Conservation (phyloP, 2,329 filamentous ascomycete genomes). For the Colletotrichum sp. region DNA sequence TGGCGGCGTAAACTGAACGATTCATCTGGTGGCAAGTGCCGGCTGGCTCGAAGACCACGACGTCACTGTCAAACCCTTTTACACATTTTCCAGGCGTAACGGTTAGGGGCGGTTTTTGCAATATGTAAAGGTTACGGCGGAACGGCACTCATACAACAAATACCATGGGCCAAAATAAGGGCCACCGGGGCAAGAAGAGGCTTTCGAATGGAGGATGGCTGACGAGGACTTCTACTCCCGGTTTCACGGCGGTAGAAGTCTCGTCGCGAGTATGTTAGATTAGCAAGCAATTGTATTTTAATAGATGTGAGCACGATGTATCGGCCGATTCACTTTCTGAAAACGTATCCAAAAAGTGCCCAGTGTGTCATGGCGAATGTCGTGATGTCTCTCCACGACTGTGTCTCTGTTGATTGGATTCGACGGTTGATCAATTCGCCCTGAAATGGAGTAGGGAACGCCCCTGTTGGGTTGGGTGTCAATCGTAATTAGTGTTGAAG, state of each 20-base stretch:
- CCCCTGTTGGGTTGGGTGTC: slow-evolving; percentile 1
- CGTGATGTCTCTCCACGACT: not conserved
- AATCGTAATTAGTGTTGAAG: not conserved
- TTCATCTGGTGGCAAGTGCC: not conserved
- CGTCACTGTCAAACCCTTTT: not conserved
- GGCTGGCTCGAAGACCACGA: not conserved
- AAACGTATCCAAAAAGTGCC: not conserved
- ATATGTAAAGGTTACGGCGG: slow-evolving; percentile 25
- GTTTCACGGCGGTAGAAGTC: not conserved
- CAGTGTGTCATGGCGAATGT: not conserved
- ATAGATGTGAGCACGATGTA: slow-evolving; percentile 39
- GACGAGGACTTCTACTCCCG: not conserved
- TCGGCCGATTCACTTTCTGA: not conserved
- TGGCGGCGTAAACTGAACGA: slow-evolving; percentile 1
- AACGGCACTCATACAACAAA: slow-evolving; percentile 25
- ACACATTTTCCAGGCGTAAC: slow-evolving; percentile 18
- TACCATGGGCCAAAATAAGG: slow-evolving; percentile 26
- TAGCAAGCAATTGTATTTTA: slow-evolving; percentile 41
- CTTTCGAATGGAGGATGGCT: not conserved
- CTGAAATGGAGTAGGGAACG: slow-evolving; percentile 12
- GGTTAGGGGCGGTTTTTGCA: slow-evolving; percentile 18
- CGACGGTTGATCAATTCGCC: not conserved
- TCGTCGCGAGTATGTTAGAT: slow-evolving; percentile 18
- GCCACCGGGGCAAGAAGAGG: slow-evolving; percentile 4
- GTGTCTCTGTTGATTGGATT: not conserved